Evolutionary conservation across 2,329 filamentous ascomycete genomes (phyloP).

Genomic region (Fusarium nematophilum): DNA sequence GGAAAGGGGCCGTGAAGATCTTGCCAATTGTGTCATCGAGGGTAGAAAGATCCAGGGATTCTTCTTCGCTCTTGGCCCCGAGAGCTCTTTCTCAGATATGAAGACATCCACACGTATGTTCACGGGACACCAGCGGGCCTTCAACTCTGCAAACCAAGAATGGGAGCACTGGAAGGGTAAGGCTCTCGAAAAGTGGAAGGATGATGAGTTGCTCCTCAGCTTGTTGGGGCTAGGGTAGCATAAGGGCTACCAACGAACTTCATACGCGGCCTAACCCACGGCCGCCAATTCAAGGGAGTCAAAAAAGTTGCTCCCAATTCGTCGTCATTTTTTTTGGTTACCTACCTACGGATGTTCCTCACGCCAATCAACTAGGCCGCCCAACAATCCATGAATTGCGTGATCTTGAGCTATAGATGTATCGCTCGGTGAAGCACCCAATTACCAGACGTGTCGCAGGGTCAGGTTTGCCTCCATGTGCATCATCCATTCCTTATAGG

Average conservation of each 20-base stretch:
- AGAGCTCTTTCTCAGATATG: background rate
- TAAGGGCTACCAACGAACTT: background rate
- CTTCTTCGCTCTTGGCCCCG: constrained; percentile 32
- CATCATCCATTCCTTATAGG: too few species aligned
- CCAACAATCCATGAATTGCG: too few species aligned
- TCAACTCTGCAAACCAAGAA: background rate
- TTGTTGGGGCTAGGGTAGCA: background rate
- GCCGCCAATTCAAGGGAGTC: too few species aligned
- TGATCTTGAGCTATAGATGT: too few species aligned
- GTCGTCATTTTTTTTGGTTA: too few species aligned
- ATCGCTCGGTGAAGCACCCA: too few species aligned
- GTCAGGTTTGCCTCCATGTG: too few species aligned
- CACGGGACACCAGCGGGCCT: constrained; percentile 18
- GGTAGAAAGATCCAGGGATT: constrained; percentile 29
- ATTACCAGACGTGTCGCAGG: too few species aligned
- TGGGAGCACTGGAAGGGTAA: constrained; percentile 6
- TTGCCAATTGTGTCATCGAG: constrained; percentile 26
- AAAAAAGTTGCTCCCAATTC: too few species aligned
- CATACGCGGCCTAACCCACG: background rate
- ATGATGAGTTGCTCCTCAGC: background rate
- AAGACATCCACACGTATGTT: constrained; percentile 20
- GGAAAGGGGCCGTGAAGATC: constrained; percentile 27
- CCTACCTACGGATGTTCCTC: too few species aligned
- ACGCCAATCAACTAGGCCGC: too few species aligned
- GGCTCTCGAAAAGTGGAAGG: constrained; percentile 7